Base-by-base conservation (phyloP, 2,329 filamentous ascomycete species). In the Verticillium isaacii region DNA sequence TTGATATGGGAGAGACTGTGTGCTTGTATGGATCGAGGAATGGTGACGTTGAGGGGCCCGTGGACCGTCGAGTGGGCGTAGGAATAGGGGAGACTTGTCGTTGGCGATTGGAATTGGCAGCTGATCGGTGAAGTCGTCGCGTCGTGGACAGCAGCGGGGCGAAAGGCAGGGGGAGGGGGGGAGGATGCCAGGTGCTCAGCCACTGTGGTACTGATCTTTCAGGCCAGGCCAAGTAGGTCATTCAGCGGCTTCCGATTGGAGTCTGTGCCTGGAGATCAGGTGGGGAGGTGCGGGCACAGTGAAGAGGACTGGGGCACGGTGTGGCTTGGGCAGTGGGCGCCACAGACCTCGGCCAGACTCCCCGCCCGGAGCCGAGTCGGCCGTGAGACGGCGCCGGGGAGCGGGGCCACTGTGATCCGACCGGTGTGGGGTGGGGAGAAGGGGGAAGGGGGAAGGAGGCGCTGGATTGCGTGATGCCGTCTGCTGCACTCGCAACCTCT, bases 231-330 rank as follows among this genome's bases (percentile, higher is more conserved):
- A 29, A 4, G 29, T 29, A 12, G 45, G 45, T 50, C 45, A 50
- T 50, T 50, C 45, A 50, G 45, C 8, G 45, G 9, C 8, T 5
- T 50, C 19, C 45, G 45, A 50, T 56, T 23, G 54, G 39, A 57
- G 58, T 50, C 56, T 11, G 41, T 61, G 59, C 60, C 41, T 61
- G 54, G 8, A 57, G 58, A 41, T 58, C 57, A 39, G 61, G 39
- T 23, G n/a, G 61, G 56, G 54, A 54, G 63, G 61, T 32, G 58
- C 52, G 54, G 55, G 60, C 32, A n/a, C 45, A 57, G 41, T 32
- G 55, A 50, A 14, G 32, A n/a, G 52, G 34, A n/a, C 23, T 23
- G 37, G 39, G 19, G 45, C 56, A 36, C 32, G 17, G 37, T 57
- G 54, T 37, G 60, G 39, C 36, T 55, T 29, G 41, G 52, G 29